A percentile compares a stretch with the other conserved stretches of the same genome.
Conservation (phyloP, 2,329 filamentous ascomycete genomes). For the Cercospora beticola region DNA sequence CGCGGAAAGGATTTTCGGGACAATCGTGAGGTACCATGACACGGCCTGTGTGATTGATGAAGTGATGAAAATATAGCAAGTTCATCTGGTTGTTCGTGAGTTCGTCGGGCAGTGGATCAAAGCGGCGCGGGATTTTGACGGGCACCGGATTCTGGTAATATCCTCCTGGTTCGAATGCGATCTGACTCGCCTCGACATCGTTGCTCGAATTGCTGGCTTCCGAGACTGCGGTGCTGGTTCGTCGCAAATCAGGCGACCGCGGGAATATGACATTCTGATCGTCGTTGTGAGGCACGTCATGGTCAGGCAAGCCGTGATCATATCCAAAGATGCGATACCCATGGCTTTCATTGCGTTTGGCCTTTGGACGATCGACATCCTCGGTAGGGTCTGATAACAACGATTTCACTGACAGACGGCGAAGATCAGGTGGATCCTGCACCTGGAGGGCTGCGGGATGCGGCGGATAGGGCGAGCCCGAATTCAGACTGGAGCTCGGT, state of each 20-base stretch:
- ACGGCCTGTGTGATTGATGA: constrained; percentile 77
- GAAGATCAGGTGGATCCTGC: constrained; percentile 46
- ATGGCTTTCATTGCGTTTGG: constrained; percentile 21
- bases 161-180: constrained; percentile 58
- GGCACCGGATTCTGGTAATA: constrained; percentile 71
- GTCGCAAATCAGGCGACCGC: constrained; percentile 35
- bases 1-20: constrained; percentile 59
- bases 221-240: constrained; percentile 34
- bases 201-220: constrained; percentile 31
- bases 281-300: constrained; percentile 69
- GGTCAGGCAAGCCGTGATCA: constrained; percentile 68
- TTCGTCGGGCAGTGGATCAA: constrained; percentile 57
- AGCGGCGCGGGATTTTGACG: constrained; percentile 60
- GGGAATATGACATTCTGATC: constrained; percentile 62
- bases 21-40: constrained; percentile 64
- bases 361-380: constrained; percentile 23
- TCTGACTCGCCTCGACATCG: constrained; percentile 39
- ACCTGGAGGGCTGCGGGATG: constrained; percentile 23
- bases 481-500: constrained; percentile 40
- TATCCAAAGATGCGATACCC: constrained; percentile 60
- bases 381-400: constrained; percentile 57
- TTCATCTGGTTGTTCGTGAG: constrained; percentile 76
- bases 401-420: constrained; percentile 64
- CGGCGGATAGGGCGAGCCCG: constrained; percentile 31
- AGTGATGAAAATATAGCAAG: constrained; percentile 70